Percentiles rank a stretch among this genome's conserved stretches.
These are phyloP conservation scores for Aspergillus quadricinctus DNA, from an alignment of 2,329 filamentous ascomycete genomes.

Conservation along the genomic window DNA sequence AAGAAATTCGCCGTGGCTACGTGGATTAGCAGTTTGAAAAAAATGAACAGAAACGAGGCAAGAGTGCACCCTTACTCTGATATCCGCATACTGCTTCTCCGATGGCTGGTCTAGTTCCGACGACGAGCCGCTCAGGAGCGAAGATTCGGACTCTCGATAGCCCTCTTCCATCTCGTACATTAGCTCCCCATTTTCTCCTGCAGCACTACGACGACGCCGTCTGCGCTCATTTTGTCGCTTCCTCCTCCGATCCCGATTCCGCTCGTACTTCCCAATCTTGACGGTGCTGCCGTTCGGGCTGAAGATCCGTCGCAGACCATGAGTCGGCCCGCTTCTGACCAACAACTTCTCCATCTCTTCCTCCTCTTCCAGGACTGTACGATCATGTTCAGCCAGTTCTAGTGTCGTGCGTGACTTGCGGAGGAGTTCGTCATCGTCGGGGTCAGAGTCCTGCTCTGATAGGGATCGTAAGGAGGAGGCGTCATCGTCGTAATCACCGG, in stretches of 20 bases:
- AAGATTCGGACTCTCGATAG: conserved; percentile 57
- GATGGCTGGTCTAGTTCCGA: conserved; percentile 48
- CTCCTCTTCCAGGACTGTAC: conserved; percentile 68
- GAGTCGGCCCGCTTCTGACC: conserved; percentile 35
- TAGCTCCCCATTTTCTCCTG: conserved; percentile 66
- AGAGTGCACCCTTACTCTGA: conserved; percentile 20
- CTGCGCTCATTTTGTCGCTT: conserved; percentile 35
- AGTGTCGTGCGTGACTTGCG: conserved; percentile 62
- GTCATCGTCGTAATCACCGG: conserved; percentile 64
- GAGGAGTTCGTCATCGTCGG: conserved; percentile 68
- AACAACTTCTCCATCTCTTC: conserved; percentile 55
- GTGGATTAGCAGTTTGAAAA: background rate
- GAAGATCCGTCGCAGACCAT: conserved; percentile 39
- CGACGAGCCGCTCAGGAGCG: conserved; percentile 56
- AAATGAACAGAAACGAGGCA: conserved; percentile 7
- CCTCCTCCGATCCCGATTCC: conserved; percentile 47
- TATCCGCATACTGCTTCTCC: conserved; percentile 28
- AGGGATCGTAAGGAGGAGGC: conserved; percentile 60
- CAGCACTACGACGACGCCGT: conserved; percentile 49
- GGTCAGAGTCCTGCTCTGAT: conserved; percentile 68
- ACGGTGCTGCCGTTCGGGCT: conserved; percentile 44
- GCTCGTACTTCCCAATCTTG: conserved; percentile 50
- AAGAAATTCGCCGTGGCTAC: conserved; percentile 21
- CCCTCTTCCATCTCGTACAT: conserved; percentile 93
- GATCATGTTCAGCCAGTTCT: conserved; percentile 66